phyloP scores from a whole-genome alignment of 768 basidiomycete species.

The Heimioporus sp. region DNA sequence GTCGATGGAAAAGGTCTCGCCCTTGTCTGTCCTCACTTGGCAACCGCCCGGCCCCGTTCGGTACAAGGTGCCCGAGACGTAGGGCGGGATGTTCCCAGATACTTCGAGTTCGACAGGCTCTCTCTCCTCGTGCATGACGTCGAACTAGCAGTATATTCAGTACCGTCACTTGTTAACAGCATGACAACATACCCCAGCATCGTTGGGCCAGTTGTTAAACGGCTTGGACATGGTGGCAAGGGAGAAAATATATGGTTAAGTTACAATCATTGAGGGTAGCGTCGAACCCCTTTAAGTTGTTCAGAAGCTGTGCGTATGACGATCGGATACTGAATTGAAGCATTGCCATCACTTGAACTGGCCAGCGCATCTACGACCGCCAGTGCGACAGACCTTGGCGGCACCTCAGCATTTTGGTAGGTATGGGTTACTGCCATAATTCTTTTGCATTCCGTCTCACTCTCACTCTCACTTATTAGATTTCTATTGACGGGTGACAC shows the following conservation, averaged over 20 bases:
- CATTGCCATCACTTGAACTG: too few relatives aligned
- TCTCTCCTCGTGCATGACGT: conserved; percentile 26
- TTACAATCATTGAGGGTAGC: too few relatives aligned
- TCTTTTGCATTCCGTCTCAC: too few relatives aligned
- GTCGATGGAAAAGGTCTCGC: conserved; percentile 23
- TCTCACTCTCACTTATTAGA: too few relatives aligned
- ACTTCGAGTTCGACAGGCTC: conserved; percentile 27
- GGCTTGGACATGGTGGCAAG: conserved; percentile 16
- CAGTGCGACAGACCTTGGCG: too few relatives aligned
- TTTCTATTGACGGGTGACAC: too few relatives aligned
- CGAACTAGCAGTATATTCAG: conserved; percentile 20
- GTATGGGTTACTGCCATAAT: too few relatives aligned
- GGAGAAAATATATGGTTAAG: too few relatives aligned
- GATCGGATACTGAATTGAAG: too few relatives aligned
- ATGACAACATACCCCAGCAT: conserved; percentile 19
- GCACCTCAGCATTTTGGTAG: too few relatives aligned
- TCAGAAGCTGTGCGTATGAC: too few relatives aligned
- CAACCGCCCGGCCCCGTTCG: conserved; percentile 38
- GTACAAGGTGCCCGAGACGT: conserved; percentile 37
- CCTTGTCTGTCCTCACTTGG: conserved; percentile 23
- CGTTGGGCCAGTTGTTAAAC: conserved; percentile 32
- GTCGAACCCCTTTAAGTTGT: background rate
- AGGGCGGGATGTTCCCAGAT: conserved; percentile 32
- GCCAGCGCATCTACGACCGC: too few relatives aligned
- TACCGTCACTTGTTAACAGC: background rate